Percentiles rank a stretch among this genome's conserved stretches.
Evolutionary conservation across 345 rosid species (phyloP).

Genomic region (Gossypium stocksii): DNA sequence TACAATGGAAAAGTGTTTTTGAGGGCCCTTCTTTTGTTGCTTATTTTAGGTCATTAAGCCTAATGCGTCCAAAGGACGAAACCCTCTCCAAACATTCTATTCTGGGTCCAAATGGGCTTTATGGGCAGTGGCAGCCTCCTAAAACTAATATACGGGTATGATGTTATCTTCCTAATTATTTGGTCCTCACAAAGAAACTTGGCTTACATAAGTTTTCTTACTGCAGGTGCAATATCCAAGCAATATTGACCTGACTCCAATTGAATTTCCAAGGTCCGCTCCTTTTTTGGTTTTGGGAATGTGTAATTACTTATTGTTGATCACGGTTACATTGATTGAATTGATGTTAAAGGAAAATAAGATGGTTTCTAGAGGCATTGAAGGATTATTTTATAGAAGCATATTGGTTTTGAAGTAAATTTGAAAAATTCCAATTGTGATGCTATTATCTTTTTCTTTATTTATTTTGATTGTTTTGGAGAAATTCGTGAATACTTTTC

Average conservation of each 20-base stretch:
- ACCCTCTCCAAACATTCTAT: conserved; percentile 87
- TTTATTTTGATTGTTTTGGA: conserved; percentile 5
- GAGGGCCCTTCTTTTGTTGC: conserved; percentile 11
- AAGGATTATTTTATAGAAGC: not conserved
- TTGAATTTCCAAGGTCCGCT: conserved; percentile 76
- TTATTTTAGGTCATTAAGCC: conserved; percentile 59
- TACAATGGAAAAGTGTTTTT: conserved; percentile 8
- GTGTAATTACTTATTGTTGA: not conserved
- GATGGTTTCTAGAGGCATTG: conserved; percentile 11
- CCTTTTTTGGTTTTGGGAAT: conserved; percentile 13
- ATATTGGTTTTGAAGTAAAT: not conserved
- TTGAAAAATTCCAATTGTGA: not conserved
- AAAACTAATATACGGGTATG: conserved; percentile 52
- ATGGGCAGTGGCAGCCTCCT: conserved; percentile 83
- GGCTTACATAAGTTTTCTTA: conserved; percentile 22
- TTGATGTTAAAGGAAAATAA: not conserved
- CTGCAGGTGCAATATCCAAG: conserved; percentile 77
- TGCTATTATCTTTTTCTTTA: not conserved
- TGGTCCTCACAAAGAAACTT: conserved; percentile 11
- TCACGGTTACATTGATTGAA: not conserved
- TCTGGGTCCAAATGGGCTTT: conserved; percentile 81
- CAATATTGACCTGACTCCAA: conserved; percentile 69
- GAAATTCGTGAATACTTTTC: conserved; percentile 9
- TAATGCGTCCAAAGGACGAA: conserved; percentile 64
- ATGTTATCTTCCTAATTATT: conserved; percentile 8